Evolutionary conservation across 108 stramenopile species (phyloP).

Genomic region (Conticribra guillardii): DNA sequence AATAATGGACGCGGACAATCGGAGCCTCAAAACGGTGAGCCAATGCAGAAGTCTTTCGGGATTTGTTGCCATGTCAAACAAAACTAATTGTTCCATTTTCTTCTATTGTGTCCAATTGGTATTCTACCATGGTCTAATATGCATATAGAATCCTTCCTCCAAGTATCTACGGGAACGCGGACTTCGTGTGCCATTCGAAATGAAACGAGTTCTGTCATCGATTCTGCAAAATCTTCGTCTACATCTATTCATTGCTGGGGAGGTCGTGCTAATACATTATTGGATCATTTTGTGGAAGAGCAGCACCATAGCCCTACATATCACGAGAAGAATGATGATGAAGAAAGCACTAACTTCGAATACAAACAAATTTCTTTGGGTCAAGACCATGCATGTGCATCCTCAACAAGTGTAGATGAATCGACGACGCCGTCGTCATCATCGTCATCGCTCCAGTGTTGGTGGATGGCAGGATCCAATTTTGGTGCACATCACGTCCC

Average conservation of each 20-base stretch:
- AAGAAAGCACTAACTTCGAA: constrained; percentile 6
- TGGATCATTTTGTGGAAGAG: constrained; percentile 18
- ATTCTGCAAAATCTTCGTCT: neutral
- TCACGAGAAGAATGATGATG: neutral
- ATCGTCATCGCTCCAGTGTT: constrained; percentile 29
- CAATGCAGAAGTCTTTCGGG: too few species aligned
- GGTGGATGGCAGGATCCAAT: constrained; percentile 45
- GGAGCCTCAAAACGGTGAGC: constrained; percentile 35
- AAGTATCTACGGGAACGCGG: constrained; percentile 29
- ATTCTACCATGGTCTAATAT: neutral
- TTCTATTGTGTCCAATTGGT: neutral
- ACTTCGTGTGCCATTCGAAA: constrained; percentile 34
- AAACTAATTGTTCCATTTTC: neutral
- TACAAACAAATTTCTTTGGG: constrained; percentile 37
- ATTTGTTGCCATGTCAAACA: too few species aligned
- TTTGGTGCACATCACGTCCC: constrained; percentile 41
- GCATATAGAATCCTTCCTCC: constrained; percentile 29
- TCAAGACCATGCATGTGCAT: constrained; percentile 43
- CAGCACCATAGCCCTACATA: neutral
- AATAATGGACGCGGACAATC: constrained; percentile 42
- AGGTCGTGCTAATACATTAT: constrained; percentile 31
- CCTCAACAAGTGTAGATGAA: neutral
- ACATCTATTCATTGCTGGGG: constrained; percentile 40
- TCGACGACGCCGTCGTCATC: neutral
- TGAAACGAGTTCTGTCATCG: constrained; percentile 11